These are phyloP conservation scores for Exophiala sp. DNA, from an alignment of 2,329 filamentous ascomycete genomes.

Conservation along the genomic window DNA sequence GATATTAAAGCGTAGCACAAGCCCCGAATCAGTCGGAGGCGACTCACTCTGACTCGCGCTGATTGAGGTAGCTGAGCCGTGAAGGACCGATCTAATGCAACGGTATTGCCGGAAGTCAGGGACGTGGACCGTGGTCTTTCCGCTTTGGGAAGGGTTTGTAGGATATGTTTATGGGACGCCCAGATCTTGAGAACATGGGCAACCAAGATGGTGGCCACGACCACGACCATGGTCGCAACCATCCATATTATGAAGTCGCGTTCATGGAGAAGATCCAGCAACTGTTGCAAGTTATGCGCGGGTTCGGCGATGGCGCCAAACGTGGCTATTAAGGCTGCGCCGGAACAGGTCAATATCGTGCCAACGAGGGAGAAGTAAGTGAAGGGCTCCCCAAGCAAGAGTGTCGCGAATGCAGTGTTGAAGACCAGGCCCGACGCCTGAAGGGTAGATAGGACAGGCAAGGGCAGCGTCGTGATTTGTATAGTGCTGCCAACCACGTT, in stretches of 20 bases:
- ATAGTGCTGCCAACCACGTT: constrained; percentile 94
- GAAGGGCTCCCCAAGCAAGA: constrained; percentile 89
- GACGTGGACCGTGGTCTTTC: constrained; percentile 26
- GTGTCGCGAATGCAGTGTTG: constrained; percentile 93
- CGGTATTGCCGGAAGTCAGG: constrained; percentile 27
- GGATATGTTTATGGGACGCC: constrained; percentile 27
- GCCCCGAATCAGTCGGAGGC: constrained; percentile 70
- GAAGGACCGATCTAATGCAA: constrained; percentile 37
- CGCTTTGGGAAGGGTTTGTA: constrained; percentile 21
- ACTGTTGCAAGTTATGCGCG: constrained; percentile 76
- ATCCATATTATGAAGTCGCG: constrained; percentile 84
- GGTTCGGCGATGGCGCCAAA: constrained; percentile 94
- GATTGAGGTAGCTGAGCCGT: constrained; percentile 35
- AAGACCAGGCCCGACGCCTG: constrained; percentile 96
- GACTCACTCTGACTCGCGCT: constrained; percentile 45
- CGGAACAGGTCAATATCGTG: constrained; percentile 77
- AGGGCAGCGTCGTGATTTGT: constrained; percentile 90
- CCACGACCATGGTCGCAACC: constrained; percentile 67
- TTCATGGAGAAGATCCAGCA: constrained; percentile 68
- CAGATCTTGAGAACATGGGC: constrained; percentile 43
- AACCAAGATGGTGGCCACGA: constrained; percentile 59
- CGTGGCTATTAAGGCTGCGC: constrained; percentile 84
- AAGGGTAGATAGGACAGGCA: constrained; percentile 89
- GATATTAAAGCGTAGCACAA: constrained; percentile 85
- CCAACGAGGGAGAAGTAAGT: constrained; percentile 88